These are phyloP conservation scores for Nephelium lappaceum DNA, from an alignment of 345 rosid species.

Conservation along the genomic window DNA sequence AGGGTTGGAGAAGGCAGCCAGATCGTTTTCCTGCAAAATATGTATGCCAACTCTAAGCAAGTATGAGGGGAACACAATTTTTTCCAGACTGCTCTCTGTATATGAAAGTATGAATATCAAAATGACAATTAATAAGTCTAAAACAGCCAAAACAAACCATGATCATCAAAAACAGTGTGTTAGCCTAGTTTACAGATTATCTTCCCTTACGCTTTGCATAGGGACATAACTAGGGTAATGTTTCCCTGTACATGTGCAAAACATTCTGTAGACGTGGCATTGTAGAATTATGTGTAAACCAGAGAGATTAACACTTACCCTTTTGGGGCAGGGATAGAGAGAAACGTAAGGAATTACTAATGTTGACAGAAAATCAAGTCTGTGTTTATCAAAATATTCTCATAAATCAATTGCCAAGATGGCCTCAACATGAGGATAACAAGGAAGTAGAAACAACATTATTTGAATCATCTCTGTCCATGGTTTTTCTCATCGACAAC, in stretches of 20 bases:
- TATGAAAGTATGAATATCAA: too few species aligned
- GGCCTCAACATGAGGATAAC: conserved; percentile 21
- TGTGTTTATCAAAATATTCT: not conserved
- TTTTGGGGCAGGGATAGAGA: too few species aligned
- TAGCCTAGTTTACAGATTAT: not conserved
- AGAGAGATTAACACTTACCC: not conserved
- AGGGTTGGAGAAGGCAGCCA: too few species aligned
- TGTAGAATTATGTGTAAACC: too few species aligned
- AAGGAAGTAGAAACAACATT: conserved; percentile 26
- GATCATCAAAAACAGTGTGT: too few species aligned
- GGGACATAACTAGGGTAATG: not conserved
- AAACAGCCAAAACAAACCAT: too few species aligned
- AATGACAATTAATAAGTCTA: too few species aligned
- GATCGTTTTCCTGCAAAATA: too few species aligned
- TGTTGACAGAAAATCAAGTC: not conserved
- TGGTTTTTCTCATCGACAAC: conserved; percentile 21
- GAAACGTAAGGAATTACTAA: too few species aligned
- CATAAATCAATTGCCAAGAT: conserved; percentile 8
- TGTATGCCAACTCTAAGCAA: too few species aligned
- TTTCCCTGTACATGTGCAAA: not conserved
- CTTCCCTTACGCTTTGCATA: not conserved
- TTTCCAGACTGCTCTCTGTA: not conserved
- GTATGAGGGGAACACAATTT: not conserved
- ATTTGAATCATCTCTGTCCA: conserved; percentile 22
- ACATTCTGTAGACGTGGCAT: not conserved